Percentiles rank a stretch among this genome's conserved stretches.
These are phyloP conservation scores for Skeletonema costatum DNA, from an alignment of 108 stramenopile genomes.

Conservation along the genomic window DNA sequence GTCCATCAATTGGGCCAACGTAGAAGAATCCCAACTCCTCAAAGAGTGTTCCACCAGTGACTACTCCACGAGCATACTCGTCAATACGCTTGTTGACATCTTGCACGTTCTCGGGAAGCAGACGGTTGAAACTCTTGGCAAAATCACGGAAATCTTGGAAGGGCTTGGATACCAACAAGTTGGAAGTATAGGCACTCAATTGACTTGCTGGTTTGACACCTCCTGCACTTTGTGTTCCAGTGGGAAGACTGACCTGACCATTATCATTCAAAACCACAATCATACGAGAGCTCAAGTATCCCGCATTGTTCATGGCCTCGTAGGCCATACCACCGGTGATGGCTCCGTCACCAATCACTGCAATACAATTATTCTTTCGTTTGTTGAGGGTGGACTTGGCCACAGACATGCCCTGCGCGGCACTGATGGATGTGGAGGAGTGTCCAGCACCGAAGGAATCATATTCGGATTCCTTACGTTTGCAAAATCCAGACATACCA, in stretches of 20 bases:
- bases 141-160: slow-evolving; percentile 96
- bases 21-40: slow-evolving; percentile 99
- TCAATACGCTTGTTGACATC: slow-evolving; percentile 96
- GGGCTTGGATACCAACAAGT: slow-evolving; percentile 90
- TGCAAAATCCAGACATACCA: slow-evolving; percentile 95
- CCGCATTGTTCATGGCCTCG: slow-evolving; percentile 98
- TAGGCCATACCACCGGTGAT: slow-evolving; percentile 99
- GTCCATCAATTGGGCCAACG: slow-evolving; percentile 97
- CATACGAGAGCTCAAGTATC: slow-evolving; percentile 92
- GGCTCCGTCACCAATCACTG: slow-evolving; percentile 98
- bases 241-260: slow-evolving; percentile 97
- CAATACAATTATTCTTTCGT: slow-evolving; percentile 94
- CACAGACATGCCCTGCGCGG: slow-evolving; percentile 96
- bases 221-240: slow-evolving; percentile 95
- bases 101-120: slow-evolving; percentile 93
- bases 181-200: slow-evolving; percentile 91
- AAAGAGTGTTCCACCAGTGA: slow-evolving; percentile 95
- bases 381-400: slow-evolving; percentile 86
- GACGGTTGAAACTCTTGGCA: slow-evolving; percentile 92
- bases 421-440: slow-evolving; percentile 90
- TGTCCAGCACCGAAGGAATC: slow-evolving; percentile 98
- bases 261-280: slow-evolving; percentile 98
- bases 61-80: slow-evolving; percentile 96
- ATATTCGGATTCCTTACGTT: slow-evolving; percentile 92
- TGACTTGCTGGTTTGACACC: slow-evolving; percentile 90